phyloP scores from a whole-genome alignment of 192 early-diverging fungal genomes.

The Kappamyces sp. region DNA sequence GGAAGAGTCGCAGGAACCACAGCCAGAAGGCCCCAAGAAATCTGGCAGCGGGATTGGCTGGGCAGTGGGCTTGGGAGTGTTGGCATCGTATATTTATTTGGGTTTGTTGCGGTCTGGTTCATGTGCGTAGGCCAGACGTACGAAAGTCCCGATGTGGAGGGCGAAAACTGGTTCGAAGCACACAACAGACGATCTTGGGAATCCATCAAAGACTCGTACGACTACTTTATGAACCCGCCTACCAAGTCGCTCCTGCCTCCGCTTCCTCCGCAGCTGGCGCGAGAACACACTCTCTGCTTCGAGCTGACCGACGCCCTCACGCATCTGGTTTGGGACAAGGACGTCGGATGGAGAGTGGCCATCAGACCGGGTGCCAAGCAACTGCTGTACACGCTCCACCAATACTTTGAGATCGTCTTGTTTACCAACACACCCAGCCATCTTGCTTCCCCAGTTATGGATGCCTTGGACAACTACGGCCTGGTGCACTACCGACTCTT shows the following conservation, averaged over 20 bases:
- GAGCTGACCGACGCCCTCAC: constrained; percentile 92
- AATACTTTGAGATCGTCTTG: constrained; percentile 93
- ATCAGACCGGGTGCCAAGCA: constrained; percentile 95
- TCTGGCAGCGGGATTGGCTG: background rate
- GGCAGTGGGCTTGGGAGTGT: background rate
- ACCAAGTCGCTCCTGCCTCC: constrained; percentile 81
- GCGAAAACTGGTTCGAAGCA: constrained; percentile 22
- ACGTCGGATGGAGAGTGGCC: constrained; percentile 94
- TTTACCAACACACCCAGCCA: constrained; percentile 84
- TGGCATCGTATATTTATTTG: constrained; percentile 11
- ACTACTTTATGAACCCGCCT: constrained; percentile 25
- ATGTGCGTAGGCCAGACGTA: constrained; percentile 5
- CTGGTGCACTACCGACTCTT: constrained; percentile 82
- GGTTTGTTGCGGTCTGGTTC: background rate
- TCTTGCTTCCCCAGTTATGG: constrained; percentile 69
- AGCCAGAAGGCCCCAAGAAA: background rate
- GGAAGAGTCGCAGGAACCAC: no score
- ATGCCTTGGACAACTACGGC: constrained; percentile 81
- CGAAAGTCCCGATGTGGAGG: constrained; percentile 8
- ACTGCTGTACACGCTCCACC: constrained; percentile 83
- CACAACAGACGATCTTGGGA: constrained; percentile 32
- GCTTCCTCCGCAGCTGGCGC: constrained; percentile 75
- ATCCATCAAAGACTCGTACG: constrained; percentile 4
- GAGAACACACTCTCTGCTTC: constrained; percentile 88
- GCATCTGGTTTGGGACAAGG: constrained; percentile 91